phyloP scores from a whole-genome alignment of 176 grass and related monocot genomes.

The Alloteropsis semialata region DNA sequence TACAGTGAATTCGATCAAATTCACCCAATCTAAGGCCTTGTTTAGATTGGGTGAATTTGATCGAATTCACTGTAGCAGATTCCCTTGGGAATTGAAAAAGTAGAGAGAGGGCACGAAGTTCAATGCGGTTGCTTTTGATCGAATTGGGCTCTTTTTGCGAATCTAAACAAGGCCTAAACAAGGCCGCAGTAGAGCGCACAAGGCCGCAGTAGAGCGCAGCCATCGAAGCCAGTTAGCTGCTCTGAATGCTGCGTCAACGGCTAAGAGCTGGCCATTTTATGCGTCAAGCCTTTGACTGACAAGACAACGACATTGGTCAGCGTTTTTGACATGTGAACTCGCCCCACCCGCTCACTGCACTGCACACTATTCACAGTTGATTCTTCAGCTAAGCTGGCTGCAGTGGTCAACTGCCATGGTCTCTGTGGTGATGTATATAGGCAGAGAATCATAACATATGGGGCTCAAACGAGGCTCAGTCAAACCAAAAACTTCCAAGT shows the following conservation, averaged over 20 bases:
- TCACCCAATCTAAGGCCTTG: no score
- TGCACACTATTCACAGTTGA: conserved; percentile 14
- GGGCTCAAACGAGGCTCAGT: not conserved
- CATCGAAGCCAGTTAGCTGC: not conserved
- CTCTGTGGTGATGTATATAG: not conserved
- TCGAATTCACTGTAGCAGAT: no score
- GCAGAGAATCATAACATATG: not conserved
- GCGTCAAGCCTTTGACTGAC: conserved; percentile 31
- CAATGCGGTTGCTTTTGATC: no score
- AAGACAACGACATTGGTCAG: not conserved
- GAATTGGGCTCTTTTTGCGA: no score
- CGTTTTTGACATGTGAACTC: not conserved
- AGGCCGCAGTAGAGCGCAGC: no score
- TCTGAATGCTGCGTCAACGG: not conserved
- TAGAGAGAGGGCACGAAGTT: no score
- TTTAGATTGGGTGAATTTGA: no score
- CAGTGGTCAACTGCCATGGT: conserved; percentile 11
- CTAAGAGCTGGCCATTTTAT: conserved; percentile 1
- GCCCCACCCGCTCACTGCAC: not conserved
- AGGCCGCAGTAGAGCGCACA: no score
- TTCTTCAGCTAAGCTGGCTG: conserved; percentile 8
- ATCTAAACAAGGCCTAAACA: no score
- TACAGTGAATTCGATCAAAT: no score
- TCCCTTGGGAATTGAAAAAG: no score
- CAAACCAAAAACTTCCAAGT: not conserved